Evolutionary conservation across 2,329 filamentous ascomycete species (phyloP), one percentile per base, ranked within the genome.

Genomic region (Colletotrichum chlorophyti): DNA sequence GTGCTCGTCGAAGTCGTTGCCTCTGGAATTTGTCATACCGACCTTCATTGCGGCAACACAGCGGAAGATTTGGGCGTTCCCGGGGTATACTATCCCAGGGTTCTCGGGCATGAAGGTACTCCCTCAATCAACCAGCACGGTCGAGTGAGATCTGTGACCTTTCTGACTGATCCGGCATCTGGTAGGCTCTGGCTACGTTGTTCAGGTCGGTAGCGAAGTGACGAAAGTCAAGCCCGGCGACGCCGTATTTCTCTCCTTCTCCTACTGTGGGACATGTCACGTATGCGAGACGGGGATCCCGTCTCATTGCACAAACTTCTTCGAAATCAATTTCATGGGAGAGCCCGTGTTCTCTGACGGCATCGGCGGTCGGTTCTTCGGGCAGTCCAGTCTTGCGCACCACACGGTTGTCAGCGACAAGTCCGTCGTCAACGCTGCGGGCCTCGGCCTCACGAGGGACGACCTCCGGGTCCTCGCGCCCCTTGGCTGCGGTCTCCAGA

Each of bases 21-120:
- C 0, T 77, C 77, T 0, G 82, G 83, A 0, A 76, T 85, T 46
- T 85, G 83, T 60, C 83, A 85, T 58, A 82, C 81, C 0, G 83
- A 85, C 61, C 65, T 83, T 9, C 68, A 78, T 24, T 75, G 81
- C 48, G 79, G 76, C 3, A 71, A 75, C 8, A 70, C 65, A 0
- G 54, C 41, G 2, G 51, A 40, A 11, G 45, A 60, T 12, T 29
- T 42, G 3, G 51, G 57, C 5, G 57, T 60, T 17, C 57, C 57
- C 4, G 57, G 51, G 11, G 57, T 60, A 5, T 60, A 57, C n/a
- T 60, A 60, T 15, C 57, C 72, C 68, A 9, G 66, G 11, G 74
- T 84, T 1, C 68, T 83, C 14, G 83, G 82, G 3, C 83, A 85
- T 60, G 82, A 85, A 71, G 82, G 81, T 74, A 55, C 49, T n/a